Evolutionary conservation across 352 stramenopile species (phyloP).

Genomic region (Pythium diclinum): DNA sequence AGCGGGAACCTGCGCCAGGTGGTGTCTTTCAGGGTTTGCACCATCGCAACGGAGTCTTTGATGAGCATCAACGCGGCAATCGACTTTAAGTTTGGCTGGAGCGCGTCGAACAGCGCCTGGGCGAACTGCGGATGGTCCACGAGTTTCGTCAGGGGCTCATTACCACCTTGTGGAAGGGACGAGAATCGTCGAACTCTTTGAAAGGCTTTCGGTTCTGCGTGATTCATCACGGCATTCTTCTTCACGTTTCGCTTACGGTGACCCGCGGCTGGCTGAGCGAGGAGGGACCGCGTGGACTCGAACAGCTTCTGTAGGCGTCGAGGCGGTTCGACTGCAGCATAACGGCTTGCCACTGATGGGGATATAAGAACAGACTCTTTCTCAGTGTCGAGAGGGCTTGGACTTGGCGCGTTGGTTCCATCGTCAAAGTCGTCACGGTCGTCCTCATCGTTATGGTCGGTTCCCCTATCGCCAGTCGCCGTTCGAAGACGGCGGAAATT

Average conservation of each 20-base stretch:
- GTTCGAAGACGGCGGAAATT: background rate
- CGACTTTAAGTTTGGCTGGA: background rate
- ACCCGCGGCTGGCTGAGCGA: background rate
- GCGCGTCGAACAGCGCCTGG: background rate
- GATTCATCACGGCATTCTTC: slow-evolving; percentile 45
- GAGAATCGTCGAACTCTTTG: slow-evolving; percentile 28
- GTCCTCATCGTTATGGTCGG: background rate
- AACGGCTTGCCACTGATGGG: background rate
- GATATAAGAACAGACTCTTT: slow-evolving; percentile 7
- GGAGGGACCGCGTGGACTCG: slow-evolving; percentile 14
- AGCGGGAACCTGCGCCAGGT: slow-evolving; percentile 15
- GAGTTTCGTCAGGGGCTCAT: background rate
- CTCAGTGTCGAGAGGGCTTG: background rate
- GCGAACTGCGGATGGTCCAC: slow-evolving; percentile 13
- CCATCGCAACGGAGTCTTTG: background rate
- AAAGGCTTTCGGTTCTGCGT: slow-evolving; percentile 34
- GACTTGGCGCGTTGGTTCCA: background rate
- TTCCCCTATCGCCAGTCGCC: background rate
- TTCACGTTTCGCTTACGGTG: slow-evolving; percentile 16
- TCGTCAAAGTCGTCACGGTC: slow-evolving; percentile 10
- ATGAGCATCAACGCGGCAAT: background rate
- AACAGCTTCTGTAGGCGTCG: slow-evolving; percentile 18
- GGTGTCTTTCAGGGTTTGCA: background rate
- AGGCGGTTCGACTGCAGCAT: background rate
- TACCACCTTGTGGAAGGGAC: background rate